Base-by-base conservation (phyloP, 768 basidiomycete genomes). In the Phaeolepiota aurea region DNA sequence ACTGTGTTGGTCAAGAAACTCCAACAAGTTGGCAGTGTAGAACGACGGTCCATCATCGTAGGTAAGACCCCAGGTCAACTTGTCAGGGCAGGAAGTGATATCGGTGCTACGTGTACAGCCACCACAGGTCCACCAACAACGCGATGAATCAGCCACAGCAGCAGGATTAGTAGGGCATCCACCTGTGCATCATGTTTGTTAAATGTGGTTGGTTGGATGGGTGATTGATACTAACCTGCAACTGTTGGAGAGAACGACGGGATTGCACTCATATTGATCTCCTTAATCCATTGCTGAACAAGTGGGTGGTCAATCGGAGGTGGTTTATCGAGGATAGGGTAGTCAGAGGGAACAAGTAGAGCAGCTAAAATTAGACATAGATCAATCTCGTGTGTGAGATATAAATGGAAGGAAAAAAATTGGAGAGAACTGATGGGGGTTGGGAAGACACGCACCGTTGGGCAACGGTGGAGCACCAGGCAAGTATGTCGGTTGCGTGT, bases 121-220 rank as follows among this genome's bases (percentile, higher is more conserved):
- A 50, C 76, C 72, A 40, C 85, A 87, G 9, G 83, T 82, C 84
- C 82, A 88, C 86, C 86, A 88, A 60, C 84, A 86, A 18, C 76
- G 66, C 7, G 55, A 61, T 3, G 56, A 31, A 54, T 85, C 79
- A 5, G 65, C 59, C 22, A 68, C 68, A 5, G 74, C 79, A 1
- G 70, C 74, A 2, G 63, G 53, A 54, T 87, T 84, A 25, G 73
- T 68, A 1, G 74, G 55, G 54, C 87, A 89, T 37, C 73, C 74
- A 46, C 74, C 75, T 71, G 40, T 13, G 30, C 2, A 37, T 20
- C 16, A 32, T 9, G 34, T 32, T 20, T 37, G 38, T 20, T 33
- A n/a, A n/a, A n/a, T n/a, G n/a, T n/a, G n/a, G n/a, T n/a, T n/a
- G n/a, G n/a, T n/a, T n/a, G n/a, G n/a, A n/a, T n/a, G n/a, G n/a